Conservation (phyloP, 2,329 filamentous ascomycete genomes). For the Penicillium sp. region DNA sequence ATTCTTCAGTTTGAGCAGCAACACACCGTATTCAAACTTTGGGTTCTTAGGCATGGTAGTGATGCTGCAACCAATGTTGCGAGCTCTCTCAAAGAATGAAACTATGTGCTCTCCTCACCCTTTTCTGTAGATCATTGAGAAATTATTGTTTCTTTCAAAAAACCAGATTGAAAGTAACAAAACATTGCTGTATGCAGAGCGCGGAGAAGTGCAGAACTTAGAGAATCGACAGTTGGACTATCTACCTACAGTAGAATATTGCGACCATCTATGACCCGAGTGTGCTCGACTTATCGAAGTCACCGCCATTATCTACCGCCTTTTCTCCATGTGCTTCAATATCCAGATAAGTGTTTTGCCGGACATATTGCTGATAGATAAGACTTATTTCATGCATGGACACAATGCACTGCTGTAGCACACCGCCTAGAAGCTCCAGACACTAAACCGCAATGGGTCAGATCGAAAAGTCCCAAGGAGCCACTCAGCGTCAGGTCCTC, state of each 20-base stretch:
- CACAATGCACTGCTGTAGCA: neutral
- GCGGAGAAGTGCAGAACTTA: neutral
- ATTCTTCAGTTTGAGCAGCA: neutral
- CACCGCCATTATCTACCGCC: neutral
- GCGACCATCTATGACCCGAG: neutral
- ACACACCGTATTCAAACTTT: slow-evolving; percentile 46
- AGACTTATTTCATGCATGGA: neutral
- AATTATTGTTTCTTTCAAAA: slow-evolving; percentile 4
- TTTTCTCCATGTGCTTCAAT: neutral
- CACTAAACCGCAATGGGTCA: slow-evolving; percentile 36
- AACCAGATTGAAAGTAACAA: neutral
- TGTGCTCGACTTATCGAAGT: neutral
- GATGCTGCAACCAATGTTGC: slow-evolving; percentile 9
- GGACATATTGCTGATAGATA: neutral
- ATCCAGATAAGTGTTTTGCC: neutral
- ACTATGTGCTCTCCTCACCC: slow-evolving; percentile 8
- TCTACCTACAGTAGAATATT: neutral
- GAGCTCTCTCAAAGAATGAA: slow-evolving; percentile 12
- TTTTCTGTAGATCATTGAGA: slow-evolving; percentile 1
- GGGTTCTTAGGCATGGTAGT: slow-evolving; percentile 42
- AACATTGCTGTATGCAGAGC: neutral
- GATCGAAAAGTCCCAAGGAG: slow-evolving; percentile 40
- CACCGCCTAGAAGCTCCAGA: slow-evolving; percentile 26
- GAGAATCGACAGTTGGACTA: neutral
- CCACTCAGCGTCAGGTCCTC: slow-evolving; percentile 32